These are phyloP conservation scores for Ceratocystis cubensis DNA, from an alignment of 2,329 filamentous ascomycete species.

Conservation along the genomic window DNA sequence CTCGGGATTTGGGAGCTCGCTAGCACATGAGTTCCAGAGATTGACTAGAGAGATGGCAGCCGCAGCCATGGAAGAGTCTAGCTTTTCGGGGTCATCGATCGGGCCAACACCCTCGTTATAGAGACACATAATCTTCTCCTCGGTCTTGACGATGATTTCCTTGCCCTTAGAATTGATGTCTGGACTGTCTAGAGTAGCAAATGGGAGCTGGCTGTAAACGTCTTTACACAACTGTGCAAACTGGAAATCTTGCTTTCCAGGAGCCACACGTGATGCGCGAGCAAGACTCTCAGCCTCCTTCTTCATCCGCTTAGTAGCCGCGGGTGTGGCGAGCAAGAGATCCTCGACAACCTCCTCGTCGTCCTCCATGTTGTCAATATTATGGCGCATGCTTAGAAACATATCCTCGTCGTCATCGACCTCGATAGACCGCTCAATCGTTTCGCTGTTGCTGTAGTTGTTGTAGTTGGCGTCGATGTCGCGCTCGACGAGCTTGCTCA, in stretches of 20 bases:
- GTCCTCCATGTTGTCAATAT: constrained; percentile 32
- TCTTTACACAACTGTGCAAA: constrained; percentile 62
- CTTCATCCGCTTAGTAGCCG: constrained; percentile 40
- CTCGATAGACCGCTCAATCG: constrained; percentile 27
- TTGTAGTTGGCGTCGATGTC: constrained; percentile 20
- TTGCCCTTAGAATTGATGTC: constrained; percentile 66
- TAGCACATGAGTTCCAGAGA: constrained; percentile 45
- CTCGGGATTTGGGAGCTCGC: constrained; percentile 36
- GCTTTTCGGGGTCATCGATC: constrained; percentile 42
- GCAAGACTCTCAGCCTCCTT: constrained; percentile 45
- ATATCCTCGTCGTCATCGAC: constrained; percentile 34
- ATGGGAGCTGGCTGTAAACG: constrained; percentile 43
- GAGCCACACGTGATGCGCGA: constrained; percentile 32
- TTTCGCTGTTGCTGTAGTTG: constrained; percentile 12
- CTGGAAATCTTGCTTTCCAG: constrained; percentile 44
- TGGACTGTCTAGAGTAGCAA: constrained; percentile 55
- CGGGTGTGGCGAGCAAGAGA: constrained; percentile 41
- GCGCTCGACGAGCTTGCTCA: constrained; percentile 20
- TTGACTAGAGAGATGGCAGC: constrained; percentile 40
- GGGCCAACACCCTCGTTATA: constrained; percentile 50
- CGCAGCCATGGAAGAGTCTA: constrained; percentile 44
- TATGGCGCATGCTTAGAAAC: constrained; percentile 38
- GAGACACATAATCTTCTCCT: constrained; percentile 53
- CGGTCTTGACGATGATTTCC: constrained; percentile 61
- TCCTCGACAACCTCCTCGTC: constrained; percentile 21